Evolutionary conservation across 257 asterid species (phyloP), one percentile per base, ranked within the genome.

Genomic region (Nicotiana paniculata): DNA sequence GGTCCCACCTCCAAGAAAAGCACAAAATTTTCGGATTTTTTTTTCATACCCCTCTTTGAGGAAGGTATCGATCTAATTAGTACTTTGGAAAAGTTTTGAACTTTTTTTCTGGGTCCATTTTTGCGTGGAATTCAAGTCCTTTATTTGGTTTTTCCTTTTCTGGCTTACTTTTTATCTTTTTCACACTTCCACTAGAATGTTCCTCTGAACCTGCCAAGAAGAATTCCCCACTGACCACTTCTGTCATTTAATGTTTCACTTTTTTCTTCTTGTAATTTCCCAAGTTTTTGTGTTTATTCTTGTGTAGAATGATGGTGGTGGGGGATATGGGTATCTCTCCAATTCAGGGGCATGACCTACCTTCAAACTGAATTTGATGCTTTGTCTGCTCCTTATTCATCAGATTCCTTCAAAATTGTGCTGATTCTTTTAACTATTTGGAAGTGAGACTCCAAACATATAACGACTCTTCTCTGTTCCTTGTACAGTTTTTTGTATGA

Each of bases 361-460:
- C 90, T 85, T 84, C 89, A 82, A 82, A 64, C 83, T 85, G 88
- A 83, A 81, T 89, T 88, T 88, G 88, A 85, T 88, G 89, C 87
- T 87, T 88, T 87, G 84, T 88, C 88, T 86, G 92, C 89, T 91
- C 85, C 88, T 84, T 86, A 90, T 46, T 88, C 92, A 90, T 87
- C 92, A 80, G 88, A 90, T 90, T 92, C 92, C 85, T 89, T 77
- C 80, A 81, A 85, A 43, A 79, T 79, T 86, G 90, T 88, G 90
- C 93, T 84, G 91, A 88, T 86, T 92, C 90, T 91, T 30, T 83
- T 86, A 33, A 86, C 89, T 89, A 76, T 87, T 87, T 86, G 82
- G 62, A 93, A 94, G 94, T 90, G 83, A 81, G 78, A 68, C 76
- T 88, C 82, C 86, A 35, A 17, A 11, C 35, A 39, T 4, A 77